These are phyloP conservation scores for Epichloe baconii DNA, from an alignment of 2,329 filamentous ascomycete genomes.

Conservation along the genomic window DNA sequence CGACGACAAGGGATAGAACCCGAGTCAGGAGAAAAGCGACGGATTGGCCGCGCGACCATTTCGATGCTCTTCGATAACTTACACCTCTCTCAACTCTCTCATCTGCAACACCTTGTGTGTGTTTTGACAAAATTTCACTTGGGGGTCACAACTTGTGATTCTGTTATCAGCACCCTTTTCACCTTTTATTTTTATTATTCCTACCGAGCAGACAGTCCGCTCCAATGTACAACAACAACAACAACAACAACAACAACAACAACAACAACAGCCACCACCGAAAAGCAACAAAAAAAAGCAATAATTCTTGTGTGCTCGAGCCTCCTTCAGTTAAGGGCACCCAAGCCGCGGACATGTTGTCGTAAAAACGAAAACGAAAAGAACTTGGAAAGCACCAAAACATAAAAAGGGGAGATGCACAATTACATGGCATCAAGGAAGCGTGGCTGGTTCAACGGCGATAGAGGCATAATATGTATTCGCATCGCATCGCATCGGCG, in stretches of 20 bases:
- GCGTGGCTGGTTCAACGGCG: slow-evolving; percentile 4
- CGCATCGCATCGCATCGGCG: slow-evolving; percentile 19
- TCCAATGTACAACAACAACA: background rate
- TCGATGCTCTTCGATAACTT: background rate
- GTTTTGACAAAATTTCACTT: background rate
- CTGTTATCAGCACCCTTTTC: slow-evolving; percentile 1
- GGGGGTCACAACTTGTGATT: slow-evolving; percentile 10
- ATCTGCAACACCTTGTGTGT: background rate
- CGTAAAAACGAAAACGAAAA: background rate
- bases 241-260: background rate
- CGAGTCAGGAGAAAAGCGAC: background rate
- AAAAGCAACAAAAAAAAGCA: background rate
- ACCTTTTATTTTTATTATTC: background rate
- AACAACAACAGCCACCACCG: background rate
- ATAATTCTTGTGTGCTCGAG: background rate
- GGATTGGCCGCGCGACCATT: background rate
- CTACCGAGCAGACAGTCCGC: background rate
- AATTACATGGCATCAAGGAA: background rate
- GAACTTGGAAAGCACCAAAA: background rate
- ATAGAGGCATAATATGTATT: slow-evolving; percentile 8
- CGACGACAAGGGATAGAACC: background rate
- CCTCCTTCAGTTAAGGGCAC: background rate
- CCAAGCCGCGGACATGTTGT: background rate
- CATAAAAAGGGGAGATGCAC: background rate
- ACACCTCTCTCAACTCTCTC: slow-evolving; percentile 1